phyloP scores from a whole-genome alignment of 1,284 basidiomycete species.

The Rhizoctonia solani region DNA sequence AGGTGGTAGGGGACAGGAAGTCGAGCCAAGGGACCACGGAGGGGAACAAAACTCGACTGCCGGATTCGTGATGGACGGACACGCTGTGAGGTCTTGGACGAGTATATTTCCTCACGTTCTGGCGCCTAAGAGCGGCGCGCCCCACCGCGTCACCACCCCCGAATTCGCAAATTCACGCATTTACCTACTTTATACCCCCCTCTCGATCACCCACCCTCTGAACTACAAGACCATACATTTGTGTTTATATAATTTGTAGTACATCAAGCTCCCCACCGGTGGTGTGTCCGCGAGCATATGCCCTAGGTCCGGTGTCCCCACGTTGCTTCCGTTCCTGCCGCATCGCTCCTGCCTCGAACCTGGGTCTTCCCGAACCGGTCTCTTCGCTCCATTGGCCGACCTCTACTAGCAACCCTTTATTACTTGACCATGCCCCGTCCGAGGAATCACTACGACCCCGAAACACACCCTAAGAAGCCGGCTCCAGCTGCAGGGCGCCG shows the following conservation, averaged over 20 bases:
- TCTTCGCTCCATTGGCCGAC: background rate
- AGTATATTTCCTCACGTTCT: background rate
- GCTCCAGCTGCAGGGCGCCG: conserved; percentile 4
- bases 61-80: conserved; percentile 9
- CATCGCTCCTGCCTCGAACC: conserved; percentile 5
- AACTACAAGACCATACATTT: background rate
- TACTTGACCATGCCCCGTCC: conserved; percentile 2
- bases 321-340: conserved; percentile 21
- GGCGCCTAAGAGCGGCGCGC: background rate
- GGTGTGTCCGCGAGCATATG: background rate
- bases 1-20: background rate
- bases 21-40: background rate
- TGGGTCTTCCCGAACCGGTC: conserved; percentile 9
- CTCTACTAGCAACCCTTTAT: background rate
- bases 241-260: background rate
- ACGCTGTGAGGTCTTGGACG: background rate
- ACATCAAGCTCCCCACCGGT: background rate
- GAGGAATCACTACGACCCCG: background rate
- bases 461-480: background rate
- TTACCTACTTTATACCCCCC: conserved; percentile 10
- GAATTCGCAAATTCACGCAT: no score
- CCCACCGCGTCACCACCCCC: background rate
- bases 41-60: background rate
- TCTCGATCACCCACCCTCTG: background rate
- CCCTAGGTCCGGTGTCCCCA: conserved; percentile 23